Evolutionary conservation across 441 rosid genomes (phyloP).

Genomic region (Gossypium davidsonii): DNA sequence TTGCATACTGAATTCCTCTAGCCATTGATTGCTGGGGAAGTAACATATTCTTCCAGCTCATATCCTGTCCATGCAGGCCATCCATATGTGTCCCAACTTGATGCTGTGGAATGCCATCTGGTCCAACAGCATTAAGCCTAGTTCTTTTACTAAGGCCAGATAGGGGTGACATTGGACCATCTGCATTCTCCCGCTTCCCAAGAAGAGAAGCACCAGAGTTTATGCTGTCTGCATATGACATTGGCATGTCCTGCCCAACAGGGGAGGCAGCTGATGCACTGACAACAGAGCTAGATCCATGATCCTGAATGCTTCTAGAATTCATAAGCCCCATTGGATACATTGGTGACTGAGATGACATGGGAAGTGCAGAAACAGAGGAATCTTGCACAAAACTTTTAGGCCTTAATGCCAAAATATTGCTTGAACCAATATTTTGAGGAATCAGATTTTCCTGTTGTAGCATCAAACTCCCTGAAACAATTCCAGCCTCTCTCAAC

Average conservation of each 20-base stretch:
- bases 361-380: slow-evolving; percentile 41
- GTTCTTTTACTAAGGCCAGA: slow-evolving; percentile 60
- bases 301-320: slow-evolving; percentile 58
- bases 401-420: slow-evolving; percentile 38
- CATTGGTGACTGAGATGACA: slow-evolving; percentile 52
- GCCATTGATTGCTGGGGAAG: slow-evolving; percentile 52
- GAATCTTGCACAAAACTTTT: slow-evolving; percentile 54
- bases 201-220: slow-evolving; percentile 45
- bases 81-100: slow-evolving; percentile 54
- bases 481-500: slow-evolving; percentile 40
- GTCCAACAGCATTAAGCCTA: slow-evolving; percentile 38
- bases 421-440: slow-evolving; percentile 52
- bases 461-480: slow-evolving; percentile 45
- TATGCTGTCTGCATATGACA: slow-evolving; percentile 51
- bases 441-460: slow-evolving; percentile 52
- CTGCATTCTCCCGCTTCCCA: slow-evolving; percentile 70
- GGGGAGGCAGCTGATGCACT: slow-evolving; percentile 49
- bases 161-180: slow-evolving; percentile 59
- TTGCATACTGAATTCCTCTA: slow-evolving; percentile 60
- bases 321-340: slow-evolving; percentile 45
- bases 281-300: slow-evolving; percentile 41
- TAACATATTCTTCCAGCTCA: slow-evolving; percentile 59
- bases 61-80: slow-evolving; percentile 53
- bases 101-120: slow-evolving; percentile 66
- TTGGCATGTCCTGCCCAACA: slow-evolving; percentile 61